Evolutionary conservation across 129 eudicot genomes (phyloP), one percentile per base, ranked within the genome.

Genomic region (Escallonia rubra): DNA sequence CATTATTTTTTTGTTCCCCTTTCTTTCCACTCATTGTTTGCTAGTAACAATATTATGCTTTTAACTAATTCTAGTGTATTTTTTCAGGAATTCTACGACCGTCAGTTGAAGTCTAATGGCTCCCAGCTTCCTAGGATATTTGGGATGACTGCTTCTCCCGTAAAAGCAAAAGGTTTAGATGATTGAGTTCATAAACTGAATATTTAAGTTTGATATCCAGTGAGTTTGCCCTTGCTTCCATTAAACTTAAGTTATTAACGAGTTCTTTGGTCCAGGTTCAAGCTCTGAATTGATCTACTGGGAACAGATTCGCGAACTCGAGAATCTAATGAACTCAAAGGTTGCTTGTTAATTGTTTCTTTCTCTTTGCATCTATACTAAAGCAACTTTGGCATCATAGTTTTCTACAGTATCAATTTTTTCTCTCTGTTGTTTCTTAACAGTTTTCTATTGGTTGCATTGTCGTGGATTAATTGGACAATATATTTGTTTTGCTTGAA

Each of bases 101-200:
- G 61, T 0, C 78, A 71, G 9, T 56, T 79, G 64, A 61, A 8
- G 10, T 49, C 59, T 34, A 72, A 71, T 54, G 54, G 34, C 51
- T 39, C 60, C 44, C 75, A 74, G 34, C 89, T 81, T 71, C 99
- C 99, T 38, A 80, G 93, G 81, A 76, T 94, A 72, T 85, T 94
- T 48, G 99, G 99, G 57, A 87, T 89, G 97, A 94, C 99, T 12
- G 99, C 99, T 59, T 89, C 97, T 38, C 99, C 90, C 45, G 79
- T 94, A 34, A 87, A 94, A 77, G 83, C 97, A 11, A 94, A 89
- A 90, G 97, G 93, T 81, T 48, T 61, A 50, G 63, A 70, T 48
- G 42, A 43, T 13, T 54, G 43, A 38, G n/a, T n/a, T 53, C 4
- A 34, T 67, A 68, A 16, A 47, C 40, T 53, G 14, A 6, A 38